Evolutionary conservation across 2,329 filamentous ascomycete species (phyloP), one percentile per base, ranked within the genome.

Genomic region (Gaeumannomyces sp.): DNA sequence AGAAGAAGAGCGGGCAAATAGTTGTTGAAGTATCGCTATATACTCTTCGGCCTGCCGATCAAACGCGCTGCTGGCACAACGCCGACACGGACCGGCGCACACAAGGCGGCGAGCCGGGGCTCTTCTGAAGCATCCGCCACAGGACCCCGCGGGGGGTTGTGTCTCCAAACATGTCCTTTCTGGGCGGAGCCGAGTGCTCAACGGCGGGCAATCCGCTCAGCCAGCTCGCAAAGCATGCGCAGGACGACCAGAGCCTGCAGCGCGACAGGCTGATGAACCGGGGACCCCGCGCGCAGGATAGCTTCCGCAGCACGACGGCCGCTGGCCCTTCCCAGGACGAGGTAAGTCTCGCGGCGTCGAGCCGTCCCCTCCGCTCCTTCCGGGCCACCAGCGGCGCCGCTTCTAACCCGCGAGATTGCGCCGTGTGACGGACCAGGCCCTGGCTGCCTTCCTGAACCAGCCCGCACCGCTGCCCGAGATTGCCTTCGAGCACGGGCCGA

Each of bases 141-240:
- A 53, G 45, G 45, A n/a, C 22, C 22, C 45, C 4, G 45, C 45
- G 45, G 45, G 45, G 45, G 22, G 22, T n/a, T 53, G 45, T 19
- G 45, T 53, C 45, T 53, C 22, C 45, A 25, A 50, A 27, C 27
- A 98, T 99, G 94, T 97, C 94, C 64, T 98, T 99, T 77, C 85
- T 98, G 72, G 92, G 92, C 78, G 93, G 94, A 71, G 91, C 94
- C 71, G 95, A 98, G 81, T 99, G 95, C 84, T 98, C 94, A 65
- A 96, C 95, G 67, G 93, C 91, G 69, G 92, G 90, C 73, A 99
- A 99, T 78, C 95, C 96, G 65, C 88, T 99, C 72, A 94, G 92
- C 75, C 95, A 98, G 82, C 96, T 99, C 77, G 92, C 93, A 69
- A 99, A 99, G 79, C 93, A 97, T 77, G 92, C 95, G 65, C 91